Evolutionary conservation across 257 asterid species (phyloP).

Genomic region (Thymus quinquecostatus): DNA sequence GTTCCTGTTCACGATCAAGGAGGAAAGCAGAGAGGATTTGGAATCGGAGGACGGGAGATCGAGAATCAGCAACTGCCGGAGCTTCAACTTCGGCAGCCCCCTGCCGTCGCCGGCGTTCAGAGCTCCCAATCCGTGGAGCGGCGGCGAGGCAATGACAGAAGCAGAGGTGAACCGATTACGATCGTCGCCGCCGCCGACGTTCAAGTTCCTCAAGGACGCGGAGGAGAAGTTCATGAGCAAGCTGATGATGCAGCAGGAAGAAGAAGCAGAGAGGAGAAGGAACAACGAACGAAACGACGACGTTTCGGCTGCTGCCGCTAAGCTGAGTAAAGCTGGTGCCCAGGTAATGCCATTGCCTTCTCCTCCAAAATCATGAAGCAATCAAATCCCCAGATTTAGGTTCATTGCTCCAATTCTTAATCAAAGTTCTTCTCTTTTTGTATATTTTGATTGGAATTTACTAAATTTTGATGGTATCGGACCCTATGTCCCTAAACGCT

Average conservation of each 20-base stretch:
- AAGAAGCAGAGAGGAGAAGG: constrained; percentile 54
- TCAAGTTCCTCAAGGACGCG: constrained; percentile 89
- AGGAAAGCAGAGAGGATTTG: constrained; percentile 87
- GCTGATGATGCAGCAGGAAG: constrained; percentile 19
- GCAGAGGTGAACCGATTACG: constrained; percentile 55
- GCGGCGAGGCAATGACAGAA: constrained; percentile 59
- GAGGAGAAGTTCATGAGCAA: constrained; percentile 72
- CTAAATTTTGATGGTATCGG: neutral
- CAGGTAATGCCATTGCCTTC: constrained; percentile 71
- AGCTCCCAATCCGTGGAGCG: constrained; percentile 44
- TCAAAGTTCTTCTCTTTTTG: neutral
- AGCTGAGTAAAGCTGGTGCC: constrained; percentile 45
- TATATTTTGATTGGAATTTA: constrained; percentile 18
- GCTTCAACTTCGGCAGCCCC: constrained; percentile 35
- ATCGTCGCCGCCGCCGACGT: constrained; percentile 92
- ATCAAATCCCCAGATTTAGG: constrained; percentile 15
- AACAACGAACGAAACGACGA: constrained; percentile 33
- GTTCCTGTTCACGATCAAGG: constrained; percentile 85
- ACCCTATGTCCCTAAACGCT: too few relatives aligned
- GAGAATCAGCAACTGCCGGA: constrained; percentile 46
- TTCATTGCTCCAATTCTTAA: neutral
- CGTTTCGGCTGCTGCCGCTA: constrained; percentile 48
- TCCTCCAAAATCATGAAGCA: constrained; percentile 41
- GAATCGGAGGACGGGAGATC: constrained; percentile 84
- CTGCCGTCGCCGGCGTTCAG: constrained; percentile 65